Conservation (phyloP, 352 stramenopile species). For the Thraustochytrium sp. region DNA sequence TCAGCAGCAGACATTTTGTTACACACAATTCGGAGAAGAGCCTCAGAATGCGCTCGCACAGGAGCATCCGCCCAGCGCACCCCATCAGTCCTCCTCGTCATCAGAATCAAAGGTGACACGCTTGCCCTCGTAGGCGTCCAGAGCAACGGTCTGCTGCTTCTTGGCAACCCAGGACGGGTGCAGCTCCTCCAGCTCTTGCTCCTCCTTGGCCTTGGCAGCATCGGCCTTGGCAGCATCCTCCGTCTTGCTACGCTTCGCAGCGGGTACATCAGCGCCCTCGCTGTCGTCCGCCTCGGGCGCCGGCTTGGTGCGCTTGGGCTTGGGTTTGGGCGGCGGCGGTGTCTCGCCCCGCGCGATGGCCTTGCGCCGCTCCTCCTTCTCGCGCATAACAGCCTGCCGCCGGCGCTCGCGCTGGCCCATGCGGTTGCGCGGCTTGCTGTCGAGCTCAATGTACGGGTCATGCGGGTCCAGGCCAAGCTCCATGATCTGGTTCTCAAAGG, state of each 20-base stretch:
- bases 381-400: not conserved
- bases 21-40: too few species aligned
- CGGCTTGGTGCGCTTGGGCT: not conserved
- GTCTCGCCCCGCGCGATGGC: not conserved
- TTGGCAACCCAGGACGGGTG: constrained; percentile 30
- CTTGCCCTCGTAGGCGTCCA: not conserved
- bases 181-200: not conserved
- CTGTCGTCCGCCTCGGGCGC: not conserved
- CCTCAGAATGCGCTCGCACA: not conserved
- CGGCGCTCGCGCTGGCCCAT: constrained; percentile 20
- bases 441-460: constrained; percentile 8
- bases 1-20: too few species aligned
- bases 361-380: not conserved
- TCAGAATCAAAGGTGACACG: not conserved
- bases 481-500: not conserved
- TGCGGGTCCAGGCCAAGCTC: not conserved
- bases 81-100: not conserved
- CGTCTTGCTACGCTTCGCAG: not conserved
- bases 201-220: not conserved
- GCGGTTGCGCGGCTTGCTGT: not conserved
- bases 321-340: not conserved
- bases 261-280: not conserved
- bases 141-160: not conserved
- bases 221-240: not conserved
- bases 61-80: too few species aligned